These are phyloP conservation scores for Diaporthe capsici DNA, from an alignment of 2,329 filamentous ascomycete species.

Conservation along the genomic window DNA sequence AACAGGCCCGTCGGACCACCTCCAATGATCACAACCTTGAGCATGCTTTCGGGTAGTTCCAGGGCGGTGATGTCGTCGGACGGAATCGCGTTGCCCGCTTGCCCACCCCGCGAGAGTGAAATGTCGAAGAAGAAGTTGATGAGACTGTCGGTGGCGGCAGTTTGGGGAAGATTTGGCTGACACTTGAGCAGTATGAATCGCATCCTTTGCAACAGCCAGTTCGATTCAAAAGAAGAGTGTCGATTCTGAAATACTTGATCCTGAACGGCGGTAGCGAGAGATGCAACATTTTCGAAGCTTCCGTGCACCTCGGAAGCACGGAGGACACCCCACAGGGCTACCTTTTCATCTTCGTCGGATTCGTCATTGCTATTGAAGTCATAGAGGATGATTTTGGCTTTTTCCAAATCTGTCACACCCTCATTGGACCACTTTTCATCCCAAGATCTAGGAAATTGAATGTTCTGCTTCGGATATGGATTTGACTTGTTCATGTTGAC, in stretches of 20 bases:
- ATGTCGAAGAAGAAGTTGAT: constrained; percentile 55
- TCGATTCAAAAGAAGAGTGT: constrained; percentile 49
- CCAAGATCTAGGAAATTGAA: neutral
- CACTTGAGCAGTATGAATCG: constrained; percentile 52
- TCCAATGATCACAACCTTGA: constrained; percentile 51
- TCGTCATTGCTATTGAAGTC: neutral
- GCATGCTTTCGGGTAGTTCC: constrained; percentile 48
- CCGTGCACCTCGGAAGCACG: neutral
- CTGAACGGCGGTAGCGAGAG: constrained; percentile 49
- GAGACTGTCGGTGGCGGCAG: constrained; percentile 46
- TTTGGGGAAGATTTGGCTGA: constrained; percentile 46
- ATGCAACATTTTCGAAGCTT: constrained; percentile 40
- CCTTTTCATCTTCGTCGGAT: neutral
- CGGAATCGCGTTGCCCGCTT: constrained; percentile 44
- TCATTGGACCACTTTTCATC: neutral
- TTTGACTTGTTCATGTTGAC: neutral
- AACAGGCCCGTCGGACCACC: constrained; percentile 52
- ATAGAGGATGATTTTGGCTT: neutral
- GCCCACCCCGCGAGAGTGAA: constrained; percentile 46
- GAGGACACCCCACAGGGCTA: neutral
- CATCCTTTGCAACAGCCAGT: constrained; percentile 51
- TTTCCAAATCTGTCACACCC: neutral
- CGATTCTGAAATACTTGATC: constrained; percentile 47
- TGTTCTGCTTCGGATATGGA: neutral
- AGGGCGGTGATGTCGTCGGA: constrained; percentile 45